A percentile compares a stretch with the other conserved stretches of the same genome.
phyloP scores from a whole-genome alignment of 2,329 filamentous ascomycete species.

The Cladosporium sp. region DNA sequence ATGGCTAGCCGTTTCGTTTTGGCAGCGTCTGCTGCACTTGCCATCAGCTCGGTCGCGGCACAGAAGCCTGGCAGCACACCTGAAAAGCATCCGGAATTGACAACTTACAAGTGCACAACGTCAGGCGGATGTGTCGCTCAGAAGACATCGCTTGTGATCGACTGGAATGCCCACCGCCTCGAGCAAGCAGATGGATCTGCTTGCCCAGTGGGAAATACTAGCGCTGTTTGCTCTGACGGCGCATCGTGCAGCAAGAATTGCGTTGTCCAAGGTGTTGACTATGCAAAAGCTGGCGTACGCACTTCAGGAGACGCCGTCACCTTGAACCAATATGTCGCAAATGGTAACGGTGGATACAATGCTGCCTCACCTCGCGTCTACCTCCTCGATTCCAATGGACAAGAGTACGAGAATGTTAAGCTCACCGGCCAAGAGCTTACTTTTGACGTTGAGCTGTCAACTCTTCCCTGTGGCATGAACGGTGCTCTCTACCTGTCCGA shows the following conservation, averaged over 20 bases:
- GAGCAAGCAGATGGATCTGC: background rate
- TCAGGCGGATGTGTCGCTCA: conserved; percentile 46
- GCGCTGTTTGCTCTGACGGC: conserved; percentile 19
- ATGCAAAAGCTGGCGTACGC: conserved; percentile 50
- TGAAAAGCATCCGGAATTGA: conserved; percentile 50
- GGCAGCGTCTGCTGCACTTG: conserved; percentile 3
- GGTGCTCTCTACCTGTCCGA: conserved; percentile 63
- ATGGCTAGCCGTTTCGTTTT: conserved; percentile 1
- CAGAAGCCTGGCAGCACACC: conserved; percentile 18
- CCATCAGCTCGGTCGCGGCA: conserved; percentile 5
- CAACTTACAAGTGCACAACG: conserved; percentile 51
- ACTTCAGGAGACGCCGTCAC: conserved; percentile 46
- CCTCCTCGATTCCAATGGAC: conserved; percentile 55
- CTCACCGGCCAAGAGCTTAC: conserved; percentile 64
- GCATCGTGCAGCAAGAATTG: conserved; percentile 45
- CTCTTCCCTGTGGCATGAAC: conserved; percentile 65
- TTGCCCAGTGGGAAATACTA: conserved; percentile 37
- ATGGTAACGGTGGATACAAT: conserved; percentile 4
- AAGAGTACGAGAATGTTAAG: conserved; percentile 60
- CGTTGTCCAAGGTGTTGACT: conserved; percentile 53
- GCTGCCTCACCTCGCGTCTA: conserved; percentile 47
- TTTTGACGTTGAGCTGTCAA: conserved; percentile 66
- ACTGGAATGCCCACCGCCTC: conserved; percentile 41
- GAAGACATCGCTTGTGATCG: conserved; percentile 48
- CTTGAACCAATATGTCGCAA: conserved; percentile 31